Base-by-base conservation (phyloP, 2,329 filamentous ascomycete species). In the Gaeumannomyces tritici region DNA sequence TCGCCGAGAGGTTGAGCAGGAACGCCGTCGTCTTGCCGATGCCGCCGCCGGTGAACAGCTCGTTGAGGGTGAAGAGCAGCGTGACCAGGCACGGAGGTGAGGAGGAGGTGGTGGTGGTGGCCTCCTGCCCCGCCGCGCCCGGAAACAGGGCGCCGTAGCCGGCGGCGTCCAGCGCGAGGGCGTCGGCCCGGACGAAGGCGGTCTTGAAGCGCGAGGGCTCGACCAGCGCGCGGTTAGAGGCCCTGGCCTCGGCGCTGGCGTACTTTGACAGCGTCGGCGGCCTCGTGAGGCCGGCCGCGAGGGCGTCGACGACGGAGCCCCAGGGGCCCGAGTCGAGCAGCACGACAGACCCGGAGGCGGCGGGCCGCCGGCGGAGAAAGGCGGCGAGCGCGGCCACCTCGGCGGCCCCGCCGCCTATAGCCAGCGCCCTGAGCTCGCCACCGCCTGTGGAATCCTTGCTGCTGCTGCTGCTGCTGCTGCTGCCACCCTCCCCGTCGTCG, bases 11-110 rank as follows among this genome's bases (percentile, higher is more conserved):
- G 0, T 78, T 78, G 4, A 91, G 80, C 0, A 99, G 79, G 66
- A 98, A 88, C 4, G 79, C 78, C 0, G 93, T 96, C 0, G 93
- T 91, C 67, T 86, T 85, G 2, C 86, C 80, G 59, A 86, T 79
- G 28, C 92, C 84, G 1, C 88, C 91, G 0, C 84, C 80, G 0
- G 90, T 89, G 77, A 97, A 98, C 0, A 99, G 85, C 75, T 99
- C 95, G 73, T 98, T 98, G 58, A 98, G 83, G 0, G 93, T 97
- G 79, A 98, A 99, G 75, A 98, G 85, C 15, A 98, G 76, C 0
- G 93, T 96, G 18, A 96, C 79, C 0, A 97, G 75, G 77, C 60
- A 61, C 12, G 59, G 59, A 2, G 27, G 21, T 6, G 18, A 5
- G 21, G 27, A 2, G n/a, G n/a, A n/a, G n/a, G n/a, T n/a, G n/a